Conservation (phyloP, 345 rosid genomes). For the Camelina sativa region DNA sequence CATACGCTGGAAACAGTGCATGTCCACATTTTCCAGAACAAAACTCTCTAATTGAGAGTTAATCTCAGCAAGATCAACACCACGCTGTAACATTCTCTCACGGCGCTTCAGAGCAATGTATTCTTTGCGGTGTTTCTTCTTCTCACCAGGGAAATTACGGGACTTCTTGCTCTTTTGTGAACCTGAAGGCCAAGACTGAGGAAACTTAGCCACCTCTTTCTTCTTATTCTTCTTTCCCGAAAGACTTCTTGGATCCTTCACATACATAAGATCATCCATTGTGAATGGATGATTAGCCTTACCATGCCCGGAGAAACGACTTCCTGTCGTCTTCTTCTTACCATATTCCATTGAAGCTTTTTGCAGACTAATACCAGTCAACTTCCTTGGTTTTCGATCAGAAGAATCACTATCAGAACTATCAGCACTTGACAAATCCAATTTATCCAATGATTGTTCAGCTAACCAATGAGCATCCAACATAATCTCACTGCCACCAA, state of each 20-base stretch:
- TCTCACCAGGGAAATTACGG: slow-evolving; percentile 79
- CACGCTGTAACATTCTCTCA: slow-evolving; percentile 75
- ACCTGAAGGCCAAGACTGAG: slow-evolving; percentile 71
- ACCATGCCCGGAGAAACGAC: slow-evolving; percentile 37
- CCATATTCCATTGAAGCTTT: slow-evolving; percentile 84
- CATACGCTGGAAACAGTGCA: slow-evolving; percentile 80
- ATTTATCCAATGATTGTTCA: slow-evolving; percentile 48
- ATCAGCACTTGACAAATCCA: slow-evolving; percentile 55
- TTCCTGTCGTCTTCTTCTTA: slow-evolving; percentile 55
- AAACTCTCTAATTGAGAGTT: slow-evolving; percentile 72
- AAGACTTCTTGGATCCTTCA: slow-evolving; percentile 73
- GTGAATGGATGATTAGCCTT: slow-evolving; percentile 50
- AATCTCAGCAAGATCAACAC: slow-evolving; percentile 77
- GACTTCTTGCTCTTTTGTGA: slow-evolving; percentile 64
- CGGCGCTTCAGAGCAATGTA: slow-evolving; percentile 75
- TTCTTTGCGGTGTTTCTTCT: slow-evolving; percentile 88
- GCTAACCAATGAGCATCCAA: slow-evolving; percentile 69
- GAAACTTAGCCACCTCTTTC: slow-evolving; percentile 55
- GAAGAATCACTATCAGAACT: slow-evolving; percentile 59
- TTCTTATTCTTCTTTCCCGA: slow-evolving; percentile 57
- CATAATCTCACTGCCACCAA: slow-evolving; percentile 70
- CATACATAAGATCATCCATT: slow-evolving; percentile 70
- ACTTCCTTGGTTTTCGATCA: slow-evolving; percentile 57
- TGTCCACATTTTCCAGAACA: slow-evolving; percentile 65
- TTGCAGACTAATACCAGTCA: slow-evolving; percentile 68